These are phyloP conservation scores for Podila clonocystis DNA, from an alignment of 192 early-diverging fungal genomes.

Conservation along the genomic window DNA sequence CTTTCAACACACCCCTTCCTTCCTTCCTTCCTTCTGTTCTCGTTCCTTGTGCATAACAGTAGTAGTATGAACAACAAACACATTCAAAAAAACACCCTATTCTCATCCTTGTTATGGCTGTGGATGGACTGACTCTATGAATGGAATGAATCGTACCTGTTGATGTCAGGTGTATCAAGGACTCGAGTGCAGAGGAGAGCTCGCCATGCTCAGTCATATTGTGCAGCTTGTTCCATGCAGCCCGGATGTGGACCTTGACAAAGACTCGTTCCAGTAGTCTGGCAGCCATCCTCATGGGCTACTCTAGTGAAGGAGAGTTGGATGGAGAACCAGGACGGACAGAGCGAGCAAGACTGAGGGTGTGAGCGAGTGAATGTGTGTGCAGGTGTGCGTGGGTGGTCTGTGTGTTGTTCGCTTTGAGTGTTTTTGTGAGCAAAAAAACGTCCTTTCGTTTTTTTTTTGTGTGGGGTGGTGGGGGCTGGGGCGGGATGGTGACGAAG, in stretches of 20 bases:
- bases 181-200: conserved; percentile 53
- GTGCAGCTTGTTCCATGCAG: conserved; percentile 58
- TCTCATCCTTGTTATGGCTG: no score
- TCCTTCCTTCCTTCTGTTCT: neutral
- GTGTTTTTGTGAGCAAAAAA: no score
- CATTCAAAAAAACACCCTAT: no score
- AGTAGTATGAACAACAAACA: no score
- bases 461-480: no score
- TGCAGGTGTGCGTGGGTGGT: no score
- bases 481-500: no score
- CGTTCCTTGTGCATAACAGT: neutral
- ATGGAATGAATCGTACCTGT: conserved; percentile 20
- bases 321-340: neutral
- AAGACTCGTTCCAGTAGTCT: conserved; percentile 43
- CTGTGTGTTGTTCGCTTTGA: no score
- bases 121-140: neutral
- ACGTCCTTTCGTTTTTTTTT: no score
- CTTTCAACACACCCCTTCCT: no score
- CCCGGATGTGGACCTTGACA: conserved; percentile 53
- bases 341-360: neutral
- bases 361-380: neutral
- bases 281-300: conserved; percentile 22
- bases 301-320: neutral
- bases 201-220: conserved; percentile 57
- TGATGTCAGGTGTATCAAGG: conserved; percentile 50